phyloP scores from a whole-genome alignment of 805 yeast genomes.

The Jamesozyma spencerorum region DNA sequence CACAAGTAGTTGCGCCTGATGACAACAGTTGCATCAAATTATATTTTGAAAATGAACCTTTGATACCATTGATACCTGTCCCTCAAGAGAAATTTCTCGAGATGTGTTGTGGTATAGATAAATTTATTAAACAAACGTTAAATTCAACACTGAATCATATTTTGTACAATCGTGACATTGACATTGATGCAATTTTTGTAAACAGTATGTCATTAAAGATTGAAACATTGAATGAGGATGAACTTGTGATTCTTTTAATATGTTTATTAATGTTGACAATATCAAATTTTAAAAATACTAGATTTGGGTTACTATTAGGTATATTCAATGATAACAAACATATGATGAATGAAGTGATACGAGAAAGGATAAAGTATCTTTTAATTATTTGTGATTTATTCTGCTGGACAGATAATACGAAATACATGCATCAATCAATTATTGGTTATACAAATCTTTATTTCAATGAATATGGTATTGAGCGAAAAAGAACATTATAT shows the following conservation, averaged over 20 bases:
- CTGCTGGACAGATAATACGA: neutral
- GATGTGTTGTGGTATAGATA: neutral
- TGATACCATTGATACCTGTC: neutral
- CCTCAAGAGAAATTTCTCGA: neutral
- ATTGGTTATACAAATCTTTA: neutral
- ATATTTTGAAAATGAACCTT: neutral
- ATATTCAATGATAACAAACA: neutral
- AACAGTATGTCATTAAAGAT: neutral
- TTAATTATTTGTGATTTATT: neutral
- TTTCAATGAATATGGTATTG: neutral
- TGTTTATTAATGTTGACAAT: neutral
- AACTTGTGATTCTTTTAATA: neutral
- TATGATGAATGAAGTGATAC: neutral
- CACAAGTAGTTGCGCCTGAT: no score
- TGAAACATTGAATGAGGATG: neutral
- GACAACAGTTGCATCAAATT: constrained; percentile 2
- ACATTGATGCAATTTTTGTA: neutral
- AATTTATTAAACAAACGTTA: neutral
- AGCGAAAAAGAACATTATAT: neutral
- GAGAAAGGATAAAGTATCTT: neutral
- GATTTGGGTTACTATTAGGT: neutral
- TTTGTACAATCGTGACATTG: neutral
- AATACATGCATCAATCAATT: neutral
- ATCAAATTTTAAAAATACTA: neutral
- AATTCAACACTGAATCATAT: neutral